Evolutionary conservation across 495 filamentous ascomycete genomes (phyloP), one percentile per base, ranked within the genome.

Genomic region (Hypoxylon trugodes): DNA sequence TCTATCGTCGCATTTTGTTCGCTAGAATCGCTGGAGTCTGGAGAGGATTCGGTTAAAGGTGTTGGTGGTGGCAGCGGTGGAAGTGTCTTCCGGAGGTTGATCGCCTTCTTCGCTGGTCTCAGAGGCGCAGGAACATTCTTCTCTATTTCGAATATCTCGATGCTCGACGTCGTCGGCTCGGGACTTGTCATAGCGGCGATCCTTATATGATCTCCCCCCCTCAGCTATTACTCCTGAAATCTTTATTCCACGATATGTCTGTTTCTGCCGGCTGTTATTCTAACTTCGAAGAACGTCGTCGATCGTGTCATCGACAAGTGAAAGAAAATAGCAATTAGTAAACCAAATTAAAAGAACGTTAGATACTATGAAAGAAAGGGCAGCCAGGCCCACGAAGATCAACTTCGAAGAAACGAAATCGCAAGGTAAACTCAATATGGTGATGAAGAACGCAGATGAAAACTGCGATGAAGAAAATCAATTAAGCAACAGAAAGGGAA

Each of bases 331-430:
- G n/a, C 26, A 40, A 59, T 40, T 6, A 57, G 66, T 18, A 1
- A 50, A 26, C 7, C 37, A 10, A 48, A 56, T 50, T 26, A 68
- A 59, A 2, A 55, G 40, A 48, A 61, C 8, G 49, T 61, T 28
- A 59, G 16, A 56, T 43, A 26, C 15, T 6, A 6, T 36, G 18
- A 25, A 41, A 49, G 16, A 55, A 68, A 59, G 33, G 66, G 69
- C 69, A 56, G 40, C 69, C 66, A 63, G 69, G 69, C 69, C 64
- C 59, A 33, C 54, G 69, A 69, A 72, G 69, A 52, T 72, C 69
- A 67, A 72, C 69, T 72, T 67, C 66, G 51, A 65, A 62, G 66
- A 69, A 72, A 37, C 46, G 59, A 72, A 69, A 61, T 49, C 12
- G 38, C 19, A 40, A 35, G 30, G 47, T 28, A 41, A 51, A 37